Evolutionary conservation across 495 filamentous ascomycete genomes (phyloP), one percentile per base, ranked within the genome.

Genomic region (Usnea hakonensis): DNA sequence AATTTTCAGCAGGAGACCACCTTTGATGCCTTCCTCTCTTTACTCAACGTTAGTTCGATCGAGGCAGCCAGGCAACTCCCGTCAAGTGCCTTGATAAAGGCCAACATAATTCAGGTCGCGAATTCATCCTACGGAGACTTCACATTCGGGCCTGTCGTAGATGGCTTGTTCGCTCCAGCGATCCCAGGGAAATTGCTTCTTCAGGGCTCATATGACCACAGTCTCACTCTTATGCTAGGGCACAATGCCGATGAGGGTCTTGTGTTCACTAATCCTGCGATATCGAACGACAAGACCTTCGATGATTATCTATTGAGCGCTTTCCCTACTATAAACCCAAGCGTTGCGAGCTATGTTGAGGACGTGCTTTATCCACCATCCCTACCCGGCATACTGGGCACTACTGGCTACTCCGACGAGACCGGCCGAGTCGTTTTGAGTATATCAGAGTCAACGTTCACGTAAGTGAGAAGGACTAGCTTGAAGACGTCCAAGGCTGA

Each of bases 221-320:
- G 68, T 37, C 57, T 89, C 13, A 74, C 72, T 3, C 67, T 89
- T 21, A 82, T 89, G 76, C 71, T 82, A 14, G 77, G 78, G 23
- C 78, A 84, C 68, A 85, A 80, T 63, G 65, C 76, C 14, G 68
- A 85, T 61, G 83, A 87, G 66, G 84, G 81, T 26, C 65, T 79
- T 8, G 53, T 75, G 44, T 84, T 83, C 68, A 78, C 72, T 1
- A 72, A 68, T 55, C 71, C 78, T 0, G 62, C 76, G 64, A 66
- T 72, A 19, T 17, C 57, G 19, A 74, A 72, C 40, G 68, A 74
- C 55, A 67, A 58, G 30, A 64, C 55, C 41, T 72, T 73, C 68
- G 69, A 69, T 19, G 68, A 58, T 21, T 67, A 63, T 7, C 59
- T 74, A 28, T 37, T 52, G 8, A n/a, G 60, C 19, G 68, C 67